Conservation (phyloP, 2,329 filamentous ascomycete genomes). For the Allantophomopsis lycopodina region DNA sequence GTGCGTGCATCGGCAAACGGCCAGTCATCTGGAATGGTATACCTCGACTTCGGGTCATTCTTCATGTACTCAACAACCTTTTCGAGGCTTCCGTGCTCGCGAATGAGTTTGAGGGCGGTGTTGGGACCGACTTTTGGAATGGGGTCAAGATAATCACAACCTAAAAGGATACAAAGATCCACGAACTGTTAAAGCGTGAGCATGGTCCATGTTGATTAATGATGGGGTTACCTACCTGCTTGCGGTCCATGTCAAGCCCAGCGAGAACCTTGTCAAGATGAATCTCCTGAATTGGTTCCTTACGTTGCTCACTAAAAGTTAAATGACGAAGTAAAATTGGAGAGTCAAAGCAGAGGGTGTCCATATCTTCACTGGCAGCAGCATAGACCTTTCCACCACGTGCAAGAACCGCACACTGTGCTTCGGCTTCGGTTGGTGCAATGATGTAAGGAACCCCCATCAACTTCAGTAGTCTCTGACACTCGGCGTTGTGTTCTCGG, state of each 20-base stretch:
- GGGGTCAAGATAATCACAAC: constrained; percentile 94
- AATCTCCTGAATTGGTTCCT: constrained; percentile 96
- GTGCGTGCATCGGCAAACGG: constrained; percentile 84
- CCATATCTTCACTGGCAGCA: constrained; percentile 96
- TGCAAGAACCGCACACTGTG: constrained; percentile 85
- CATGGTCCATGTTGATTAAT: not conserved
- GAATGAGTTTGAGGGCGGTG: constrained; percentile 87
- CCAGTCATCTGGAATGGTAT: constrained; percentile 88
- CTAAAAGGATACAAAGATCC: constrained; percentile 92
- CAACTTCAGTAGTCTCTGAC: constrained; percentile 75
- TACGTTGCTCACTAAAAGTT: constrained; percentile 93
- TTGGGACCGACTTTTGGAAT: constrained; percentile 88
- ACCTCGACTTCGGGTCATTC: constrained; percentile 61
- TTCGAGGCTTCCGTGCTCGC: constrained; percentile 79
- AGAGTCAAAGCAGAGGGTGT: constrained; percentile 88
- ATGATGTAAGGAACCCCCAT: constrained; percentile 96
- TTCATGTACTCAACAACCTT: constrained; percentile 72
- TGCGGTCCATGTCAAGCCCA: constrained; percentile 75
- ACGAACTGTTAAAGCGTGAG: constrained; percentile 28
- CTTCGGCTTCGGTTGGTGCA: constrained; percentile 92
- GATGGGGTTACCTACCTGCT: constrained; percentile 43
- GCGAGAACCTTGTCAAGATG: constrained; percentile 76
- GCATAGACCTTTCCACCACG: constrained; percentile 91
- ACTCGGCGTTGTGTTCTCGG: constrained; percentile 92
- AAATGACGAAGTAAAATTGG: constrained; percentile 85